Conservation (phyloP, 805 yeast species). For the Hanseniaspora taiwanica region DNA sequence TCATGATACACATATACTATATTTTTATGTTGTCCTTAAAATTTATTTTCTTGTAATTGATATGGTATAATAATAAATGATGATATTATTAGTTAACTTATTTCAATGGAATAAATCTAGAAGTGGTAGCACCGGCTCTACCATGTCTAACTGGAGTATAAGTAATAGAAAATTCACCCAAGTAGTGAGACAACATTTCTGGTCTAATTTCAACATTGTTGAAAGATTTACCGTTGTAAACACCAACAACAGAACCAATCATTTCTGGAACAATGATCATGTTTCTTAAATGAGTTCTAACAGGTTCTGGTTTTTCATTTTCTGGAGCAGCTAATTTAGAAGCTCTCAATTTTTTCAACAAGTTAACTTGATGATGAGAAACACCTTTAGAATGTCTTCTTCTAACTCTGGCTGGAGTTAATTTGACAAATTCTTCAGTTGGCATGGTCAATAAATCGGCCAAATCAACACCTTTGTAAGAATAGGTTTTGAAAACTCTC, state of each 20-base stretch:
- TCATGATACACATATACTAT: too few relatives aligned
- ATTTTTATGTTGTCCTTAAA: too few relatives aligned
- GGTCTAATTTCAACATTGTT: constrained; percentile 98
- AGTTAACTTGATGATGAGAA: constrained; percentile 87
- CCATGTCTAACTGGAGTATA: constrained; percentile 99
- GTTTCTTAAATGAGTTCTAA: constrained; percentile 99
- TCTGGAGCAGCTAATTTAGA: constrained; percentile 83
- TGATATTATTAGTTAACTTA: constrained; percentile 17
- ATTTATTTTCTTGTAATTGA: too few relatives aligned
- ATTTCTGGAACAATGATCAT: constrained; percentile 98
- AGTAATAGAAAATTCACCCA: constrained; percentile 99
- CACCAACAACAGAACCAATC: constrained; percentile 98
- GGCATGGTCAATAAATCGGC: constrained; percentile 84
- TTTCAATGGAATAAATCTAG: constrained; percentile 65
- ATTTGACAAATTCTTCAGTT: constrained; percentile 93
- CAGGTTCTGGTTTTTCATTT: constrained; percentile 94
- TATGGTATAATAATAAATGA: background rate
- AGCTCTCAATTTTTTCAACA: constrained; percentile 94
- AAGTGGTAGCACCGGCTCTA: constrained; percentile 80
- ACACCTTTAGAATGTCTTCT: constrained; percentile 99
- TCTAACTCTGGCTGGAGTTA: constrained; percentile 98
- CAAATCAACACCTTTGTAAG: constrained; percentile 98
- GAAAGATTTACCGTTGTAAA: constrained; percentile 99
- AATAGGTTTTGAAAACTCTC: constrained; percentile 91
- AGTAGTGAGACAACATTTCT: constrained; percentile 99